These are phyloP conservation scores for Pyricularia sp. DNA, from an alignment of 2,329 filamentous ascomycete genomes.

Conservation along the genomic window DNA sequence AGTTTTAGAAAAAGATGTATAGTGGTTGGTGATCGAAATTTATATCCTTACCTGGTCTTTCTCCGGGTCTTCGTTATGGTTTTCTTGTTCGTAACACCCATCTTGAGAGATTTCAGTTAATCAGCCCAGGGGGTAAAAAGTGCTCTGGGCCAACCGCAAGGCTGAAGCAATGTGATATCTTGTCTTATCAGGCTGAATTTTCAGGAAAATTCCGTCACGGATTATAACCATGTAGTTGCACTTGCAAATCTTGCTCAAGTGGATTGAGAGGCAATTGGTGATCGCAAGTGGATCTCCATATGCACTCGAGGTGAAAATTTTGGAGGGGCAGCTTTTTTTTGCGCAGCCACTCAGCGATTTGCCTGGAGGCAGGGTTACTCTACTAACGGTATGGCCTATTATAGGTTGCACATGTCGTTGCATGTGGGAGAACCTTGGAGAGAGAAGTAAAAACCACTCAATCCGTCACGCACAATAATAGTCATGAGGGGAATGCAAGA, in stretches of 20 bases:
- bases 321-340: neutral
- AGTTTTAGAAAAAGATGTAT: neutral
- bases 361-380: neutral
- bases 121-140: neutral
- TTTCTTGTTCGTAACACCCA: constrained; percentile 59
- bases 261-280: neutral
- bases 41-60: constrained; percentile 47
- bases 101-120: constrained; percentile 25
- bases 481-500: neutral
- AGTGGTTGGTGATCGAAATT: neutral
- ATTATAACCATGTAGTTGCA: neutral
- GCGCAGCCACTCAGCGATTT: neutral
- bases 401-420: neutral
- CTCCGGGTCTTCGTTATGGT: constrained; percentile 69
- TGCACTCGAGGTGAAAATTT: neutral
- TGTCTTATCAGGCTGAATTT: neutral
- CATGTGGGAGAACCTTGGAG: neutral
- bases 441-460: neutral
- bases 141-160: neutral
- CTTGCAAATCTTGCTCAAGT: neutral
- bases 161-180: neutral
- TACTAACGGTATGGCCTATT: neutral
- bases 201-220: neutral
- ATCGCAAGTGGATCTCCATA: neutral
- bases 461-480: neutral